These are phyloP conservation scores for Psophocarpus tetragonolobus DNA, from an alignment of 306 rosid genomes.

Conservation along the genomic window DNA sequence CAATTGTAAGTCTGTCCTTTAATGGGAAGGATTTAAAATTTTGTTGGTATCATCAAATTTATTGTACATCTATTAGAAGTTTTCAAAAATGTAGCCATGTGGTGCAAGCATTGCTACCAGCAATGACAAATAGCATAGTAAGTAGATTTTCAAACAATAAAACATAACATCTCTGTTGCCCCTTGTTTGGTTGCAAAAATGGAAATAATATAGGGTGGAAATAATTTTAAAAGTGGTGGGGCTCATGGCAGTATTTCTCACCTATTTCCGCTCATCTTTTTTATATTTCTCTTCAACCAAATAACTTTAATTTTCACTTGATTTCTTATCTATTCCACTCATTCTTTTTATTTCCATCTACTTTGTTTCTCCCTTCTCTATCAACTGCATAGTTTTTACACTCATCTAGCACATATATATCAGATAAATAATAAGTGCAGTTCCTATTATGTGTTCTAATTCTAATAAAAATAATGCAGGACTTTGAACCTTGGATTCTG, in stretches of 20 bases:
- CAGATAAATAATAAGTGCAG: neutral
- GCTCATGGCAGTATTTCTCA: too few species aligned
- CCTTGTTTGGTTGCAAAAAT: too few species aligned
- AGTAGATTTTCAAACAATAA: neutral
- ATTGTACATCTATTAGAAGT: neutral
- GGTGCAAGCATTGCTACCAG: neutral
- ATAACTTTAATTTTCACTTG: too few species aligned
- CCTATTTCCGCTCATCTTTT: too few species aligned
- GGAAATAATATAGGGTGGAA: too few species aligned
- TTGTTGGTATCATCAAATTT: neutral
- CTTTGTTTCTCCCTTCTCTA: too few species aligned
- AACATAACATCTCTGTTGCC: neutral
- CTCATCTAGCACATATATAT: neutral
- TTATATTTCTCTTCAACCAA: too few species aligned
- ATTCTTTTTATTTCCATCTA: too few species aligned
- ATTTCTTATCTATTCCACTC: too few species aligned
- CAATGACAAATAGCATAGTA: neutral
- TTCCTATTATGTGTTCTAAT: neutral
- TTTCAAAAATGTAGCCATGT: neutral
- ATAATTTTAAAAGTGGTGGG: too few species aligned
- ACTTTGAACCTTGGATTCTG: conserved; percentile 50
- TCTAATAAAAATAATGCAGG: neutral
- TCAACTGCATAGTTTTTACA: neutral
- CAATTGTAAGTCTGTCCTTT: too few species aligned
- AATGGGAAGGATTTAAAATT: neutral